Conservation (phyloP, 805 yeast genomes). For the Barnettozyma californica region DNA sequence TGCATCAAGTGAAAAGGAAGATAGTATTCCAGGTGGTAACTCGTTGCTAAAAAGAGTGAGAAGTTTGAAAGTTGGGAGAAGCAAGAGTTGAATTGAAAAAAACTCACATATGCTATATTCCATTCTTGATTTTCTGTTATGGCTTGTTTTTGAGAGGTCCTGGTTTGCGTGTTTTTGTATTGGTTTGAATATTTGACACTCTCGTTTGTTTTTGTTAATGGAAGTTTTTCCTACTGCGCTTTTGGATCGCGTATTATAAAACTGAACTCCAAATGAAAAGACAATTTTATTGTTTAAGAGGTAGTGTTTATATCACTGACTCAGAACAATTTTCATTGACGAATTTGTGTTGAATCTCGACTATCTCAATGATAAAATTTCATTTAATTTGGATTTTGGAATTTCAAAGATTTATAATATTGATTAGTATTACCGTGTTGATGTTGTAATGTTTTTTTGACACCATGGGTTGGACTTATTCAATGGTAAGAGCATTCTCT, state of each 20-base stretch:
- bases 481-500: no score
- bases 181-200: background rate
- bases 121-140: background rate
- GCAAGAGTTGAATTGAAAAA: conserved; percentile 4
- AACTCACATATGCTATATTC: no score
- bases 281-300: background rate
- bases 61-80: conserved; percentile 73
- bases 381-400: no score
- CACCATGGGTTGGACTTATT: no score
- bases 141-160: background rate
- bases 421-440: no score
- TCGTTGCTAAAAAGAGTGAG: conserved; percentile 80
- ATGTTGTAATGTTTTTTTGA: no score
- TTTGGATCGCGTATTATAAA: no score
- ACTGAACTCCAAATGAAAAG: background rate
- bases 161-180: background rate
- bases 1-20: conserved; percentile 24
- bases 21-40: conserved; percentile 31
- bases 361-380: no score
- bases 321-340: no score
- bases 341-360: no score
- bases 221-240: background rate
- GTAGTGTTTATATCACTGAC: background rate
- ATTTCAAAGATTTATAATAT: no score
- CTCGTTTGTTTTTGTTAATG: background rate